These are phyloP conservation scores for Dactylonectria macrodidyma DNA, from an alignment of 2,329 filamentous ascomycete genomes.

Conservation along the genomic window DNA sequence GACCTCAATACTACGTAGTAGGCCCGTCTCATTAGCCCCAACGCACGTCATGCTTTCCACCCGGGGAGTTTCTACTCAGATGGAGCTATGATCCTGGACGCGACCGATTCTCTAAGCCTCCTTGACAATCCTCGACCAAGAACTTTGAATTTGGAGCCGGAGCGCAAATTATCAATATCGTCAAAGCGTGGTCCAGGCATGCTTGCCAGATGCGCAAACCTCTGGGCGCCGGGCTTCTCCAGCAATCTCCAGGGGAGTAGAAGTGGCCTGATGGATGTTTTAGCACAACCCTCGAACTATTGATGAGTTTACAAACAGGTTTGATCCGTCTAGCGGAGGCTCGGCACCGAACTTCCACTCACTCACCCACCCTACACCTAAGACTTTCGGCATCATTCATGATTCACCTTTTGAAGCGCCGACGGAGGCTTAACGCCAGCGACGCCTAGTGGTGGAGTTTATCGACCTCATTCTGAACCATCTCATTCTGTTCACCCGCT, in stretches of 20 bases:
- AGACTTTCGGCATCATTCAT: background rate
- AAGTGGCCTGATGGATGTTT: background rate
- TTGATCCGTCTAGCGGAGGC: background rate
- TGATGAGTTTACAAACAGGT: background rate
- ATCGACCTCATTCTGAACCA: constrained; percentile 14
- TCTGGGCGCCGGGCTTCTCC: background rate
- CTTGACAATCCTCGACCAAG: background rate
- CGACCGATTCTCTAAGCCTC: background rate
- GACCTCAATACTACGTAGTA: background rate
- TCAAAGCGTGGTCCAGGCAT: background rate
- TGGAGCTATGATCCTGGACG: background rate
- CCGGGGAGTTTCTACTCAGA: background rate
- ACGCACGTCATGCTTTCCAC: background rate
- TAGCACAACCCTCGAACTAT: background rate
- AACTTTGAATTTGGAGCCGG: background rate
- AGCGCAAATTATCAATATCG: background rate
- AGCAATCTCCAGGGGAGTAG: background rate
- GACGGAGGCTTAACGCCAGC: no score
- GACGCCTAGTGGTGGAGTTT: no score
- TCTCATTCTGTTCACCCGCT: background rate
- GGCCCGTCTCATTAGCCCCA: background rate
- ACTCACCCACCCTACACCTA: background rate
- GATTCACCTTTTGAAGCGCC: no score
- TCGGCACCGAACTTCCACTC: background rate
- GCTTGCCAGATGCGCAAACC: background rate